These are phyloP conservation scores for Xerocomellus chrysenteron DNA, from an alignment of 768 basidiomycete genomes.

Conservation along the genomic window DNA sequence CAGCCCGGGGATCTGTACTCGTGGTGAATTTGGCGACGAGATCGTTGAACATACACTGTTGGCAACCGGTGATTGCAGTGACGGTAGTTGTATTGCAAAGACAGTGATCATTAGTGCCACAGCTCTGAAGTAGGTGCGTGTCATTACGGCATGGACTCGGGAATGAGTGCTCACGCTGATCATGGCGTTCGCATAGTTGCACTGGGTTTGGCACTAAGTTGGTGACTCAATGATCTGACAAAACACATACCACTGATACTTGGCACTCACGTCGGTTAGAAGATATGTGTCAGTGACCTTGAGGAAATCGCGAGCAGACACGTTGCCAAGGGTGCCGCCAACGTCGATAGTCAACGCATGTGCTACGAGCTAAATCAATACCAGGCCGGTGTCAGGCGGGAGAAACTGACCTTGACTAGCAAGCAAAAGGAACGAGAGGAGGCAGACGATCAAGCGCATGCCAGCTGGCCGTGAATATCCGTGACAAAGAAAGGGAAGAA, in stretches of 20 bases:
- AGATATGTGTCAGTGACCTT: constrained; percentile 35
- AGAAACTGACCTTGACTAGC: constrained; percentile 57
- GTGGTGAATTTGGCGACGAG: constrained; percentile 51
- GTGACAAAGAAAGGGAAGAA: constrained; percentile 12
- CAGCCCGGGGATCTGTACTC: constrained; percentile 52
- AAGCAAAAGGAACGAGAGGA: constrained; percentile 40
- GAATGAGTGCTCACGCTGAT: constrained; percentile 24
- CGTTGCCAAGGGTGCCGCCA: constrained; percentile 32
- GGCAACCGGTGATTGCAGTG: constrained; percentile 46
- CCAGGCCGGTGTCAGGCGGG: not conserved
- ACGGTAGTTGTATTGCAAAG: constrained; percentile 51
- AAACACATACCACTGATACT: not conserved
- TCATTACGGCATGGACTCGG: not conserved
- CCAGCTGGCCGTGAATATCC: constrained; percentile 27
- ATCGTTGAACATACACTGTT: constrained; percentile 65
- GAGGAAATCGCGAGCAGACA: constrained; percentile 48
- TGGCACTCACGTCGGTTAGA: constrained; percentile 27
- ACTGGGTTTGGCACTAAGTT: constrained; percentile 28
- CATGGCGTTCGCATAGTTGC: constrained; percentile 22
- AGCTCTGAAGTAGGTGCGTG: constrained; percentile 32
- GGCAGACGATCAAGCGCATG: constrained; percentile 29
- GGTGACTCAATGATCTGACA: not conserved
- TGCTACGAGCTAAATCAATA: constrained; percentile 21
- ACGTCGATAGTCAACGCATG: constrained; percentile 52
- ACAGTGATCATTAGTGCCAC: constrained; percentile 48